phyloP scores from a whole-genome alignment of 805 yeast genomes.

The Candida adriatica region DNA sequence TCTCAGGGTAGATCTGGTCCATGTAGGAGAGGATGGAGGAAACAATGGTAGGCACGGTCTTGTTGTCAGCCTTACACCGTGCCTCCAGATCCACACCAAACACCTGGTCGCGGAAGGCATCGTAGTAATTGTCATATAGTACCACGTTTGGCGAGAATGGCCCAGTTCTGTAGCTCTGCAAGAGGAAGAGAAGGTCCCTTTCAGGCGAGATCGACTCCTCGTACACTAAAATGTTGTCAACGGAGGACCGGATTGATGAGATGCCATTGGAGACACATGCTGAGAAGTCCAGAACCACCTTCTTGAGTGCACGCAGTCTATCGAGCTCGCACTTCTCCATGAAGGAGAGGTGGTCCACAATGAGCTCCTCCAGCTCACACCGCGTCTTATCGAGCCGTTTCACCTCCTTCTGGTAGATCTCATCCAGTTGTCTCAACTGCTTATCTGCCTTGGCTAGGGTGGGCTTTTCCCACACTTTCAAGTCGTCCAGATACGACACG shows the following conservation, averaged over 20 bases:
- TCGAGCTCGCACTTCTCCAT: slow-evolving; percentile 82
- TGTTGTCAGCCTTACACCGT: slow-evolving; percentile 63
- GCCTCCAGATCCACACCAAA: slow-evolving; percentile 76
- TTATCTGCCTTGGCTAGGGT: slow-evolving; percentile 43
- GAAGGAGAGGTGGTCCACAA: slow-evolving; percentile 65
- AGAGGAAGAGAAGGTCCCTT: slow-evolving; percentile 57
- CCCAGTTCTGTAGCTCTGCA: slow-evolving; percentile 69
- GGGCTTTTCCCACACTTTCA: slow-evolving; percentile 38
- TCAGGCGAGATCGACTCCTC: slow-evolving; percentile 70
- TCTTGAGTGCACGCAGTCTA: slow-evolving; percentile 67
- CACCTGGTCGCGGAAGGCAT: slow-evolving; percentile 57
- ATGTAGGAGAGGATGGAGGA: slow-evolving; percentile 57
- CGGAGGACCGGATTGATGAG: slow-evolving; percentile 46
- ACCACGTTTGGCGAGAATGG: slow-evolving; percentile 64
- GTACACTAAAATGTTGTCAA: slow-evolving; percentile 53
- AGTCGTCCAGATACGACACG: slow-evolving; percentile 19
- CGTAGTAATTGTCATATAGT: slow-evolving; percentile 75
- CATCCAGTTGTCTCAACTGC: slow-evolving; percentile 55
- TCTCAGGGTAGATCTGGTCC: slow-evolving; percentile 64
- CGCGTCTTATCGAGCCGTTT: slow-evolving; percentile 55
- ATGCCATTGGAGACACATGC: slow-evolving; percentile 58
- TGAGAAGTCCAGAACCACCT: slow-evolving; percentile 65
- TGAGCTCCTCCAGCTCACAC: slow-evolving; percentile 66
- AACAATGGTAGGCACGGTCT: slow-evolving; percentile 62
- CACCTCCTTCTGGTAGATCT: slow-evolving; percentile 47